phyloP scores from a whole-genome alignment of 169 alveolate genomes.

The Hepatocystis sp. region DNA sequence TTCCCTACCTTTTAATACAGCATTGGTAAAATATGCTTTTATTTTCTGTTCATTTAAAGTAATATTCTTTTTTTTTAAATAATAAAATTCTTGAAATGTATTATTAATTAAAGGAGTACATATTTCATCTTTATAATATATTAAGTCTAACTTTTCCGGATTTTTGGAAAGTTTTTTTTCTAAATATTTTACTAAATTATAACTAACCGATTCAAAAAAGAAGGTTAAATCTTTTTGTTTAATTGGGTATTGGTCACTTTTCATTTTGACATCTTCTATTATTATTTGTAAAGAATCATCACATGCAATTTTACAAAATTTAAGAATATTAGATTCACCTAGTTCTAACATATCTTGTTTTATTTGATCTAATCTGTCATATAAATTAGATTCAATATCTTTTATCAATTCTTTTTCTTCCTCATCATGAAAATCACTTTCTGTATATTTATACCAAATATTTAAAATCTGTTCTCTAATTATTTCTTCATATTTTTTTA shows the following conservation, averaged over 20 bases:
- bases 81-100: conserved; percentile 72
- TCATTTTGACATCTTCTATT: conserved; percentile 71
- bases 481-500: conserved; percentile 67
- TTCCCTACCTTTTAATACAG: conserved; percentile 72
- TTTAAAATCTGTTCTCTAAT: conserved; percentile 73
- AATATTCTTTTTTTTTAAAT: conserved; percentile 63
- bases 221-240: conserved; percentile 56
- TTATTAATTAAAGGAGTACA: conserved; percentile 72
- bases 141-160: conserved; percentile 59
- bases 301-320: conserved; percentile 77
- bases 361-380: conserved; percentile 71
- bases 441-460: conserved; percentile 75
- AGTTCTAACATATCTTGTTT: conserved; percentile 68
- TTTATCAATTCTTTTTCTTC: conserved; percentile 71
- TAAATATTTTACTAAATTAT: conserved; percentile 63
- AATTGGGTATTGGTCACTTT: conserved; percentile 75
- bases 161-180: conserved; percentile 73
- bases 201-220: conserved; percentile 76
- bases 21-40: conserved; percentile 48
- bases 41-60: conserved; percentile 61
- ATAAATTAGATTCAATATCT: conserved; percentile 71
- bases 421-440: conserved; percentile 75
- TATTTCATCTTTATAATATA: conserved; percentile 65
- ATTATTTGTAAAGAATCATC: conserved; percentile 77
- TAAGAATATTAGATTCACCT: conserved; percentile 64